A percentile compares a stretch with the other conserved stretches of the same genome.
Conservation (phyloP, 306 rosid species). For the Quercus rubra region DNA sequence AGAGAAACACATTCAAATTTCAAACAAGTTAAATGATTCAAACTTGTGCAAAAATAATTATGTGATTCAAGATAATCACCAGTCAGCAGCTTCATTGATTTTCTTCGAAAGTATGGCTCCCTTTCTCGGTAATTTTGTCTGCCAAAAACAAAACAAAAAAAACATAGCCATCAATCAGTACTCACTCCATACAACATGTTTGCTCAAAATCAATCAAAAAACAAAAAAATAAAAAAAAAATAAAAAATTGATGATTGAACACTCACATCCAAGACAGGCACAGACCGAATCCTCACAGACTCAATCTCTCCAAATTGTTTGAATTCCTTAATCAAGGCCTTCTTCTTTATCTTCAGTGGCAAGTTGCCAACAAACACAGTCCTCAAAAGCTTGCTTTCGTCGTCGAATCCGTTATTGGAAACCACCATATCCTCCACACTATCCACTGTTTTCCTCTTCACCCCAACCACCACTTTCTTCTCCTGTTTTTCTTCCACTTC, state of each 20-base stretch:
- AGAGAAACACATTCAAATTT: neutral
- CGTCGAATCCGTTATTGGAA: constrained; percentile 80
- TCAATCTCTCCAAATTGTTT: constrained; percentile 84
- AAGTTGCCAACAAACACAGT: constrained; percentile 94
- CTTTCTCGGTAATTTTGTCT: constrained; percentile 86
- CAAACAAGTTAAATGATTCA: neutral
- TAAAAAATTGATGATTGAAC: neutral
- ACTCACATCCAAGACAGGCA: constrained; percentile 82
- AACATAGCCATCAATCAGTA: neutral
- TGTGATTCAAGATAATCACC: constrained; percentile 43
- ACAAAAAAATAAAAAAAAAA: too few species aligned
- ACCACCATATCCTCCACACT: constrained; percentile 70
- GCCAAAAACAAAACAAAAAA: constrained; percentile 7
- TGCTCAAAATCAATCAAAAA: neutral
- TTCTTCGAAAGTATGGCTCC: constrained; percentile 77
- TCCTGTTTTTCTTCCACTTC: constrained; percentile 18
- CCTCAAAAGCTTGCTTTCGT: constrained; percentile 79
- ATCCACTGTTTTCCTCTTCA: constrained; percentile 73
- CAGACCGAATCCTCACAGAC: constrained; percentile 93
- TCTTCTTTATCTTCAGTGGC: constrained; percentile 74
- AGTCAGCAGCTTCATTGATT: constrained; percentile 64
- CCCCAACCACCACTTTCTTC: constrained; percentile 52
- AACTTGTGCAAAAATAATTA: neutral
- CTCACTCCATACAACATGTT: neutral
- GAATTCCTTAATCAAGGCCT: constrained; percentile 68